Percentiles rank a stretch among this genome's conserved stretches.
Conservation (phyloP, 768 basidiomycete species). For the Phaeotremella fagi region DNA sequence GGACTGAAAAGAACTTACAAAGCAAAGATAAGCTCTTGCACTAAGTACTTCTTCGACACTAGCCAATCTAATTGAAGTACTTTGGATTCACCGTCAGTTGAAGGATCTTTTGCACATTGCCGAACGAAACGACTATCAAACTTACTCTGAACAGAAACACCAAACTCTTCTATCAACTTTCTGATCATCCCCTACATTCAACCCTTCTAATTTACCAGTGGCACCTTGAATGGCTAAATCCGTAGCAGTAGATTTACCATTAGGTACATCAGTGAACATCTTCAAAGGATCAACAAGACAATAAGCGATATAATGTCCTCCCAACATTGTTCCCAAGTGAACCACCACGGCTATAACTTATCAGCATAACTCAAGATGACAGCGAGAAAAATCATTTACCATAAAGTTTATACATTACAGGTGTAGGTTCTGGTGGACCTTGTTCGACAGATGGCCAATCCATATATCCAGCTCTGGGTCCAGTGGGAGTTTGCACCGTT, state of each 20-base stretch:
- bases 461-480: constrained; percentile 41
- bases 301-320: constrained; percentile 88
- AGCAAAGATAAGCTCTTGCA: constrained; percentile 87
- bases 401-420: constrained; percentile 46
- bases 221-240: constrained; percentile 2
- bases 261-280: constrained; percentile 14
- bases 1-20: constrained; percentile 50
- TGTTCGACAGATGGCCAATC: constrained; percentile 41
- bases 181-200: neutral
- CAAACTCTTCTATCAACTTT: constrained; percentile 58
- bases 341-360: constrained; percentile 42
- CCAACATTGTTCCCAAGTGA: constrained; percentile 55
- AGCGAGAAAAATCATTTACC: constrained; percentile 17
- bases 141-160: constrained; percentile 81
- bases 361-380: neutral
- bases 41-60: constrained; percentile 83
- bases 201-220: constrained; percentile 1
- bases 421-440: constrained; percentile 34
- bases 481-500: constrained; percentile 25
- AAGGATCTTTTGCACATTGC: neutral
- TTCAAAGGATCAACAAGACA: constrained; percentile 44
- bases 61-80: constrained; percentile 69
- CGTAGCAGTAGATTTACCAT: too few species aligned
- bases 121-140: neutral
- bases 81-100: constrained; percentile 4